Conservation (phyloP, 305 asterid genomes). For the Fraxinus baroniana region DNA sequence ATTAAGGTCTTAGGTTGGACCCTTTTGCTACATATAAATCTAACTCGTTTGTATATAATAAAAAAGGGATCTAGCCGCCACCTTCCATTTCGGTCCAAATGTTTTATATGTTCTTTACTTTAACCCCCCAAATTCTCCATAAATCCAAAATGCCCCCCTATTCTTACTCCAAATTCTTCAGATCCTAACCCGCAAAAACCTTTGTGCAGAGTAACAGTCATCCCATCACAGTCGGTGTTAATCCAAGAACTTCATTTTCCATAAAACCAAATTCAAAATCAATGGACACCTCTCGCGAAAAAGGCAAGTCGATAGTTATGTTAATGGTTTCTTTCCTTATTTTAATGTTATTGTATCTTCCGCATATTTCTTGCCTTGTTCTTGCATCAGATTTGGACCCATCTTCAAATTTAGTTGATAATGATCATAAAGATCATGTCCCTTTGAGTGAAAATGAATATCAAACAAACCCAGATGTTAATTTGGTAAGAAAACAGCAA, state of each 20-base stretch:
- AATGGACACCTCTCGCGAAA: slow-evolving; percentile 45
- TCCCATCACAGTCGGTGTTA: slow-evolving; percentile 19
- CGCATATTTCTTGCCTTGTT: slow-evolving; percentile 42
- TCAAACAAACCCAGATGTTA: slow-evolving; percentile 33
- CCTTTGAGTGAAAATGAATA: slow-evolving; percentile 27
- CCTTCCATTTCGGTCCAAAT: slow-evolving; percentile 25
- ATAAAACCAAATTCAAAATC: slow-evolving; percentile 15
- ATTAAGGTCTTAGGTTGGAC: not conserved
- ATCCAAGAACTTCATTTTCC: not conserved
- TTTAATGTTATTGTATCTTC: slow-evolving; percentile 41
- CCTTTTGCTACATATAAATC: slow-evolving; percentile 15
- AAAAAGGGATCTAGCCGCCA: slow-evolving; percentile 25
- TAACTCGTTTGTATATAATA: not conserved
- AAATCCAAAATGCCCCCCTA: slow-evolving; percentile 32
- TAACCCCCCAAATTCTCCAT: not conserved
- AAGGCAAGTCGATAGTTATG: slow-evolving; percentile 60
- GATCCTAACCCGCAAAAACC: slow-evolving; percentile 39
- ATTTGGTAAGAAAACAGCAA: slow-evolving; percentile 48
- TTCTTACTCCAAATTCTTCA: slow-evolving; percentile 20
- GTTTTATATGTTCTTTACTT: not conserved
- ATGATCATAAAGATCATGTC: slow-evolving; percentile 14
- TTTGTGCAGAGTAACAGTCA: slow-evolving; percentile 31
- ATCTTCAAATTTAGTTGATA: slow-evolving; percentile 33
- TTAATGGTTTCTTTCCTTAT: slow-evolving; percentile 31
- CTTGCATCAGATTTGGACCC: slow-evolving; percentile 46